Base-by-base conservation (phyloP, 176 grass and related monocot species). In the Pharus latifolius region DNA sequence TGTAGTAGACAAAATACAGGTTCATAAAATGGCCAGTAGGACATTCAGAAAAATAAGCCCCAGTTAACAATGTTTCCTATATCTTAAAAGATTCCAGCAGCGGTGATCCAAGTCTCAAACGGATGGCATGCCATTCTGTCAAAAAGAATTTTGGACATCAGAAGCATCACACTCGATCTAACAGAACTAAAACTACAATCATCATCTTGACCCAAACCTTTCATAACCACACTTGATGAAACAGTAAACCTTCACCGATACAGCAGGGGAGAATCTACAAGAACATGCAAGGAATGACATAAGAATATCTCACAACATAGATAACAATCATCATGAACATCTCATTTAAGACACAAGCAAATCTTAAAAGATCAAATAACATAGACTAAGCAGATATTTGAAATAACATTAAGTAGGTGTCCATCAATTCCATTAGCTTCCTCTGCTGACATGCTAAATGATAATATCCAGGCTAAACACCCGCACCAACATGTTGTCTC, bases 111-210 rank as follows among this genome's bases (percentile, higher is more conserved):
- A 5, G 6, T 38, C 35, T 38, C 35, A 38, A n/a, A 38, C 40
- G 17, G 40, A 83, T 64, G 47, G 5, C 73, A 77, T 54, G 38
- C 48, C 65, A 63, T 70, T 70, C 73, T 83, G 67, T 78, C 31
- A 70, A 70, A 70, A 78, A 49, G 40, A 72, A 50, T 64, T 38
- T 43, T 43, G 15, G 78, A 50, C 13, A 71, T 78, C 47, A 77
- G 63, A 37, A 12, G 32, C 49, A 55, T 24, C 29, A 37, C n/a
- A 19, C 46, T 35, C 19, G 44, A 63, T 23, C 26, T 48, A 25
- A 56, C 30, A 69, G 7, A 44, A 51, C 2, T 23, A 64, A 27
- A 57, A 72, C 14, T 70, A 38, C 46, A 64, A 38, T 24, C 40
- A 72, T 49, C 41, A 62, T 19, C 45, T 63, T 63, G 46, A 49